Base-by-base conservation (phyloP, 2,329 filamentous ascomycete genomes). In the Colletotrichum tanaceti region DNA sequence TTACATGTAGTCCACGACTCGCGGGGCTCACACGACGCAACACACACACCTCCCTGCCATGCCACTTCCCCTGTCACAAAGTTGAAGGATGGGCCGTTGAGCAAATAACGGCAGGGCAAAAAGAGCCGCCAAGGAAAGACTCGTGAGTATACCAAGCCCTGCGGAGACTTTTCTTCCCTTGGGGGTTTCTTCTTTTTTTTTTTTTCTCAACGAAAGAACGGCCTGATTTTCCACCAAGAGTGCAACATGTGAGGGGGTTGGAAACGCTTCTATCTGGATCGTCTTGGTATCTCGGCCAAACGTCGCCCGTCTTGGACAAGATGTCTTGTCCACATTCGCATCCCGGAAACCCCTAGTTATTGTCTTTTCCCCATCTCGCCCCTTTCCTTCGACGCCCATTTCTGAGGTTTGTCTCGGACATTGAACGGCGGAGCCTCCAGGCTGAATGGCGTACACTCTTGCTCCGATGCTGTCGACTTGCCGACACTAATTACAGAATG, bases 271-370 rank as follows among this genome's bases (percentile, higher is more conserved):
- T 64, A 58, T 64, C 58, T 58, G 18, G n/a, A 22, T 18, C 1
- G 16, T 11, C 46, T 64, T 63, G 53, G 43, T 24, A 58, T 64
- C 59, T 64, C 58, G 65, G 65, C 53, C 32, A 53, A 64, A 64
- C 60, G 13, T 18, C 28, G 53, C 53, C 38, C n/a, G n/a, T 10
- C n/a, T 14, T 32, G 50, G 5, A 32, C 2, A 18, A 32, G 16
- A 5, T 18, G n/a, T 20, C 28, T 28, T 7, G 7, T 6, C 7
- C 28, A 28, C 28, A 28, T 28, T 28, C 28, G 28, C 28, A 28
- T 28, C 28, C 28, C 28, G 7, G 28, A 9, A 28, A 28, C 28
- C 28, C 13, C 32, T 11, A 10, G 32, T 16, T 35, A 4, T 5
- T 2, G n/a, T 14, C 9, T 38, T 13, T 16, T 3, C n/a, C 18